Percentiles rank a stretch among this genome's conserved stretches.
Evolutionary conservation across 2,329 filamentous ascomycete species (phyloP).

Genomic region (Penicillium sp.): DNA sequence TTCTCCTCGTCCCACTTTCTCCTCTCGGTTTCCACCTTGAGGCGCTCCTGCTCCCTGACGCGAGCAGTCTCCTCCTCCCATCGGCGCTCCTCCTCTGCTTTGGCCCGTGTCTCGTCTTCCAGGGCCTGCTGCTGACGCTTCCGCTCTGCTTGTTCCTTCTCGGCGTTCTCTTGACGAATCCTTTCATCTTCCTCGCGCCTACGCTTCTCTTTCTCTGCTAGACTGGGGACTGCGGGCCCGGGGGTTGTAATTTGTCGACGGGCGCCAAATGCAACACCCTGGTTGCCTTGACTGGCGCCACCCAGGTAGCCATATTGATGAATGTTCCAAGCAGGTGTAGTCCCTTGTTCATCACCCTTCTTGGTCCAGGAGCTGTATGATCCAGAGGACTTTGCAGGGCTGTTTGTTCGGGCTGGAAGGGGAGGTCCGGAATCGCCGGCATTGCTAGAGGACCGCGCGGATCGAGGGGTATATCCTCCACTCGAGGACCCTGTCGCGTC

Average conservation of each 20-base stretch:
- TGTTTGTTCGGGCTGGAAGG: constrained; percentile 54
- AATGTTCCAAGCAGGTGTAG: constrained; percentile 95
- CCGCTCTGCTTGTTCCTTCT: constrained; percentile 54
- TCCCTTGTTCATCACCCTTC: constrained; percentile 75
- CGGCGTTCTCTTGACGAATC: constrained; percentile 44
- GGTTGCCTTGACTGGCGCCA: constrained; percentile 91
- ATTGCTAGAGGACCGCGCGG: constrained; percentile 56
- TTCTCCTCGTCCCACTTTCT: constrained; percentile 56
- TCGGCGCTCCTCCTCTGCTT: constrained; percentile 47
- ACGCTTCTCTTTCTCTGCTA: constrained; percentile 80
- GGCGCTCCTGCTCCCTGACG: constrained; percentile 54
- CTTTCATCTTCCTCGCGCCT: constrained; percentile 61
- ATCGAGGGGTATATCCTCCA: constrained; percentile 43
- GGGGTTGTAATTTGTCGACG: constrained; percentile 89
- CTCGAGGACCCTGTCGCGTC: constrained; percentile 64
- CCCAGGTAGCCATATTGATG: constrained; percentile 98
- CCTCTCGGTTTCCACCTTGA: constrained; percentile 49
- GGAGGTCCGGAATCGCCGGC: constrained; percentile 46
- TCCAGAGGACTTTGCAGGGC: constrained; percentile 61
- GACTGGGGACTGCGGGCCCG: constrained; percentile 73
- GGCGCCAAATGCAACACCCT: constrained; percentile 89
- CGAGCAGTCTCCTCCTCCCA: constrained; percentile 51
- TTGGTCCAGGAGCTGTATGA: constrained; percentile 87
- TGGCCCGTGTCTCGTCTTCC: constrained; percentile 51
- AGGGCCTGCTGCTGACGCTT: constrained; percentile 51